phyloP scores from a whole-genome alignment of 176 grass and related monocot genomes.

The Poa pratensis region DNA sequence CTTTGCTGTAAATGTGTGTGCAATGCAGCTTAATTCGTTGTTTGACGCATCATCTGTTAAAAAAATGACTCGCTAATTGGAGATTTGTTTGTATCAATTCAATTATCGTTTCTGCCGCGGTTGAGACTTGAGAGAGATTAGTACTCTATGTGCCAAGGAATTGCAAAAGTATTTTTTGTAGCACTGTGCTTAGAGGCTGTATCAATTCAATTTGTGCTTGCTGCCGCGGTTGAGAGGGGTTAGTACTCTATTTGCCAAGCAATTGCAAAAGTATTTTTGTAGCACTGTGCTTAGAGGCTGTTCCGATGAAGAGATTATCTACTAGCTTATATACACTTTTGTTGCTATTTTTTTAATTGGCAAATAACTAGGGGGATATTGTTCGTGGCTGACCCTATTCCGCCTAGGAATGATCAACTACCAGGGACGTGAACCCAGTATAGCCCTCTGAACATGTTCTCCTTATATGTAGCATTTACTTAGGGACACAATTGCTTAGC shows the following conservation, averaged over 20 bases:
- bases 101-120: slow-evolving; percentile 5
- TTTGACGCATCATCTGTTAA: background rate
- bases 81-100: slow-evolving; percentile 6
- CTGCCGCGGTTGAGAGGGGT: background rate
- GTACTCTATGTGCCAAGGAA: background rate
- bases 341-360: slow-evolving; percentile 29
- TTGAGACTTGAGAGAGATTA: background rate
- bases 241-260: background rate
- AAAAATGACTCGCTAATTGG: slow-evolving; percentile 9
- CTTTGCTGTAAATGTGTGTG: background rate
- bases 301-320: background rate
- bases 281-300: background rate
- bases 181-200: background rate
- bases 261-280: background rate
- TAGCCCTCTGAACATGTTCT: too few species aligned
- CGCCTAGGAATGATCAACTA: background rate
- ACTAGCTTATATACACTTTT: background rate
- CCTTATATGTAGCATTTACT: too few species aligned
- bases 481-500: too few species aligned
- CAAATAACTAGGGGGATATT: background rate
- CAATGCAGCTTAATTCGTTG: slow-evolving; percentile 32
- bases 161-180: background rate
- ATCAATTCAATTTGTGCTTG: slow-evolving; percentile 27
- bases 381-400: slow-evolving; percentile 1
- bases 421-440: background rate